Percentiles rank a stretch among this genome's conserved stretches.
phyloP scores from a whole-genome alignment of 768 basidiomycete genomes.

The Amanita pallidorosea region DNA sequence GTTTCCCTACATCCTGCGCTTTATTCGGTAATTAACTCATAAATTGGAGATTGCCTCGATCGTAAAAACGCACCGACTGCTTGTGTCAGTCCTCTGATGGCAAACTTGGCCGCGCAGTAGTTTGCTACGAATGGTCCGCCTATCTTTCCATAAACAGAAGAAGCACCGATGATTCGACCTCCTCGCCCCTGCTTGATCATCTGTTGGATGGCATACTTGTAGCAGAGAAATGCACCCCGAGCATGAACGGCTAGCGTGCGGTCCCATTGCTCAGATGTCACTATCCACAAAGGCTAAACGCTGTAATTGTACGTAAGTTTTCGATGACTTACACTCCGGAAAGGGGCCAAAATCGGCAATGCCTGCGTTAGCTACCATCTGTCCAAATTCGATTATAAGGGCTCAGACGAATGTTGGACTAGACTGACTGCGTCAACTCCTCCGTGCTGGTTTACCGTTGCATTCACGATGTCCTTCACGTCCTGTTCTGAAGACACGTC shows the following conservation, averaged over 20 bases:
- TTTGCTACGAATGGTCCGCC: slow-evolving; percentile 11
- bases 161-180: slow-evolving; percentile 44
- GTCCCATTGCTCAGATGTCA: slow-evolving; percentile 27
- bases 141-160: slow-evolving; percentile 19
- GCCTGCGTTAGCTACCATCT: slow-evolving; percentile 40
- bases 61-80: slow-evolving; percentile 18
- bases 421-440: slow-evolving; percentile 34
- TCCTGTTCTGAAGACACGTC: slow-evolving; percentile 32
- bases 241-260: slow-evolving; percentile 37
- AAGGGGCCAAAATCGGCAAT: slow-evolving; percentile 12
- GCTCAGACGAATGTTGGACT: background rate
- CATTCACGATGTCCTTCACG: slow-evolving; percentile 28
- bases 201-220: slow-evolving; percentile 49
- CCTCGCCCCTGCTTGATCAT: slow-evolving; percentile 47
- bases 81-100: slow-evolving; percentile 29
- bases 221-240: slow-evolving; percentile 50
- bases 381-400: background rate
- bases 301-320: background rate
- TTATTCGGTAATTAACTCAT: background rate
- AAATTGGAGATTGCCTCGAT: too few relatives aligned
- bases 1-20: slow-evolving; percentile 25
- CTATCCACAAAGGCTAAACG: slow-evolving; percentile 11
- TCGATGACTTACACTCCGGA: slow-evolving; percentile 2
- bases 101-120: slow-evolving; percentile 28
- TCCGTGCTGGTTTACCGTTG: slow-evolving; percentile 23